Evolutionary conservation across 192 early-diverging fungal species (phyloP), one percentile per base, ranked within the genome.

Genomic region (Obelidium mucronatum): DNA sequence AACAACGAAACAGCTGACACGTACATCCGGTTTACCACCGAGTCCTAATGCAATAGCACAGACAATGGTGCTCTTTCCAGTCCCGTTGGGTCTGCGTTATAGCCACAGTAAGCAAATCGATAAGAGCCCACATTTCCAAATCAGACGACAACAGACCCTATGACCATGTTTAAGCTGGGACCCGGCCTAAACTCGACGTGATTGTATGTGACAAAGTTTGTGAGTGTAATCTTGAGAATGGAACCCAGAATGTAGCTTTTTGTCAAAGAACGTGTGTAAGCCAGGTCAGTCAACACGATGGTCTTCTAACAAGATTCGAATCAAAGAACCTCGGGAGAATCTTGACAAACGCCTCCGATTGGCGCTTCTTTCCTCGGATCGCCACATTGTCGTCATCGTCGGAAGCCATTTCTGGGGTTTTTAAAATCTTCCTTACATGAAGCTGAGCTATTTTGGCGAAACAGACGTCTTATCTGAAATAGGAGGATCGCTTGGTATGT

Each of bases 181-280:
- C 97, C 97, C 1, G 97, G 96, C 5, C 53, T 77, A 63, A 96
- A 91, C 59, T 95, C 91, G 65, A 93, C 92, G 11, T 80, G 81
- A 71, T 95, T 92, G 80, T 99, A 99, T 0, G 97, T 99, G n/a
- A 99, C 91, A 82, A 99, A 99, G 80, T 96, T 94, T n/a, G 78
- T 89, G 30, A 96, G 82, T 3, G 87, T 80, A 11, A 97, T 90
- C 44, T 90, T 84, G 0, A 94, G 79, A 62, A 97, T 96, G 1
- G 90, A 77, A 0, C 95, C 95, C 6, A 40, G 26, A 35, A 59
- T 39, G 44, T 77, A 82, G 28, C 82, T 84, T 24, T 8, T 51
- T n/a, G n/a, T n/a, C n/a, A n/a, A n/a, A n/a, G n/a, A n/a, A n/a
- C n/a, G n/a, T n/a, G n/a, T n/a, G n/a, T n/a, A n/a, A n/a, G n/a